Evolutionary conservation across 179 eudicot species (phyloP).

Genomic region (Carnegiea gigantea): DNA sequence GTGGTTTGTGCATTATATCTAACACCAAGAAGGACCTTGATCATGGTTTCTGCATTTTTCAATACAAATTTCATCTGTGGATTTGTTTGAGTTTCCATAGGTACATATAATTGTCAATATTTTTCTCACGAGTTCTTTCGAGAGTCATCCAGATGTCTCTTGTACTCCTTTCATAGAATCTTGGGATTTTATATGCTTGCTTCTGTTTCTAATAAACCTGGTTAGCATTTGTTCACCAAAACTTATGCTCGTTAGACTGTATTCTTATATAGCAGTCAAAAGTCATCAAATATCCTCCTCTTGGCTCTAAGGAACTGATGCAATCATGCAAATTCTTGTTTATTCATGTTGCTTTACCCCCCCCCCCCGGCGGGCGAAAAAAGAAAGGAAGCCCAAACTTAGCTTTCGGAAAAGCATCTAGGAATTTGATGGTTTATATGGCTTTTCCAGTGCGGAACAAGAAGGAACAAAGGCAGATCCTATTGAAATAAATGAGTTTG

Average conservation of each 20-base stretch:
- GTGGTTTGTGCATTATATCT: no score
- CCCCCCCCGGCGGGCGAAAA: no score
- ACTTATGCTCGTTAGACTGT: no score
- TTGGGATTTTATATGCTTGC: no score
- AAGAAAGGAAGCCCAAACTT: no score
- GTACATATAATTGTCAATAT: no score
- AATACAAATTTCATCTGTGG: background rate
- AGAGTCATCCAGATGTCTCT: no score
- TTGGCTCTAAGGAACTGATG: background rate
- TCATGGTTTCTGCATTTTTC: background rate
- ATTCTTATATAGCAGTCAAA: no score
- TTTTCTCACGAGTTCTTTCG: no score
- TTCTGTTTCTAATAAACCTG: background rate
- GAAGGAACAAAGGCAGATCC: constrained; percentile 77
- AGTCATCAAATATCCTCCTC: no score
- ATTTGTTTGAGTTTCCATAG: no score
- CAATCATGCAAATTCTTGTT: background rate
- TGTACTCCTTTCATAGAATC: no score
- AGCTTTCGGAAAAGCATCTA: background rate
- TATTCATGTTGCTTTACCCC: background rate
- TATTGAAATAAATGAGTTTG: constrained; percentile 65
- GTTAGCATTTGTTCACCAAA: background rate
- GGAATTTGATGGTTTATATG: constrained; percentile 21
- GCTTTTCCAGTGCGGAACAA: constrained; percentile 73
- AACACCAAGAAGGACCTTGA: background rate